Conservation (phyloP, 345 rosid species). For the Eucalyptus lansdowneana region DNA sequence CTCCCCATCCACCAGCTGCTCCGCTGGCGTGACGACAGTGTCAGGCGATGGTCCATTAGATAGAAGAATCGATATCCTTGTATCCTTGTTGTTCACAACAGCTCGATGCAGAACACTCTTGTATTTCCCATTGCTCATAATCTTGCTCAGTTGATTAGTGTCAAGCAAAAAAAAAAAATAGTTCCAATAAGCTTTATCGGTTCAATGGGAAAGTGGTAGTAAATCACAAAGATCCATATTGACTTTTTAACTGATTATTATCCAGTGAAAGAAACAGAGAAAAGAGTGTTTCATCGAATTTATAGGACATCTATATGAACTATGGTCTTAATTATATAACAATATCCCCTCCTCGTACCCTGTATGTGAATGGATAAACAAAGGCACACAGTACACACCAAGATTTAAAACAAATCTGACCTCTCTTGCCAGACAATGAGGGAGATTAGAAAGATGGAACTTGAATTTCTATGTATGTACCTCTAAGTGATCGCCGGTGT, state of each 20-base stretch:
- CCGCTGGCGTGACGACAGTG: slow-evolving; percentile 16
- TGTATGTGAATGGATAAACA: neutral
- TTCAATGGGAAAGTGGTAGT: neutral
- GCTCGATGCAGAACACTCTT: slow-evolving; percentile 42
- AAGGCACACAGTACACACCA: neutral
- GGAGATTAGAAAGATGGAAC: neutral
- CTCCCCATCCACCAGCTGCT: slow-evolving; percentile 5
- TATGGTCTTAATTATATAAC: neutral
- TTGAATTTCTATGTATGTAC: neutral
- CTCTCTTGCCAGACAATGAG: neutral
- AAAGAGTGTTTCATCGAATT: neutral
- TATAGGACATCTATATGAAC: neutral
- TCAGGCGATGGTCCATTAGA: slow-evolving; percentile 31
- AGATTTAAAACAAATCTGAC: neutral
- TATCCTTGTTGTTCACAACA: slow-evolving; percentile 13
- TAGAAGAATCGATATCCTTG: slow-evolving; percentile 19
- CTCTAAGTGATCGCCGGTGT: slow-evolving; percentile 42
- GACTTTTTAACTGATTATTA: neutral
- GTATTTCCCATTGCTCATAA: slow-evolving; percentile 46
- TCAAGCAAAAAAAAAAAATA: neutral
- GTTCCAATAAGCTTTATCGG: neutral
- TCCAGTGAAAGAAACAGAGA: neutral
- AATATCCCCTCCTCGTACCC: neutral
- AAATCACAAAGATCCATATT: neutral
- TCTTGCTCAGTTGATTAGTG: neutral